phyloP scores from a whole-genome alignment of 148 eudicot species.

The Mesembryanthemum crystallinum region DNA sequence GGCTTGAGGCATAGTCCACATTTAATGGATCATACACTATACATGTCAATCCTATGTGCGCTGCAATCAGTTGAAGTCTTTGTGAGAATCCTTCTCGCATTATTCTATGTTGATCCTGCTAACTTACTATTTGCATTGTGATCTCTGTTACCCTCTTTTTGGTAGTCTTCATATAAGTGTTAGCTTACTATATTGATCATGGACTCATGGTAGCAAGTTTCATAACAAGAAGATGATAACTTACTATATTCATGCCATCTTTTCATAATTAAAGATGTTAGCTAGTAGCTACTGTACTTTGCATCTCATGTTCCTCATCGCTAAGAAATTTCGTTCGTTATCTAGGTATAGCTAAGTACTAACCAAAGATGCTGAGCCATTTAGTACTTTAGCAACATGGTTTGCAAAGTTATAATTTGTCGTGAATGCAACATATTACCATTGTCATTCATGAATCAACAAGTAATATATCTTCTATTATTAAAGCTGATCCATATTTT shows the following conservation, averaged over 20 bases:
- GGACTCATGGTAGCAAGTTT: no score
- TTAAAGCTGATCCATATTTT: slow-evolving; percentile 8
- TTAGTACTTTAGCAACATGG: background rate
- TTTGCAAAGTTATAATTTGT: background rate
- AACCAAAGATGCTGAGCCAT: no score
- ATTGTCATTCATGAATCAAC: background rate
- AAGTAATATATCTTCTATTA: background rate
- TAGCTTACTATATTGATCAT: no score
- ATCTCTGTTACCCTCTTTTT: background rate
- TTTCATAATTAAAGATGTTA: no score
- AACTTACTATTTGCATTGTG: background rate
- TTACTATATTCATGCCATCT: no score
- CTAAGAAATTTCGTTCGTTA: background rate
- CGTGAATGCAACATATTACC: background rate
- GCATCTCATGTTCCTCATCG: no score
- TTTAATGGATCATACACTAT: slow-evolving; percentile 39
- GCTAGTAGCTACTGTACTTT: no score
- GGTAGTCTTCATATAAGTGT: background rate
- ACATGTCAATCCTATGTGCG: slow-evolving; percentile 43
- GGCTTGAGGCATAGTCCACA: slow-evolving; percentile 34
- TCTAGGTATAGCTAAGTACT: no score
- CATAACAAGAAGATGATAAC: no score
- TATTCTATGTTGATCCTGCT: slow-evolving; percentile 9
- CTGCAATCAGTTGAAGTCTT: slow-evolving; percentile 33
- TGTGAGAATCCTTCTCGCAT: slow-evolving; percentile 22